These are phyloP conservation scores for Coemansia sp. DNA, from an alignment of 192 early-diverging fungal species.

Conservation along the genomic window DNA sequence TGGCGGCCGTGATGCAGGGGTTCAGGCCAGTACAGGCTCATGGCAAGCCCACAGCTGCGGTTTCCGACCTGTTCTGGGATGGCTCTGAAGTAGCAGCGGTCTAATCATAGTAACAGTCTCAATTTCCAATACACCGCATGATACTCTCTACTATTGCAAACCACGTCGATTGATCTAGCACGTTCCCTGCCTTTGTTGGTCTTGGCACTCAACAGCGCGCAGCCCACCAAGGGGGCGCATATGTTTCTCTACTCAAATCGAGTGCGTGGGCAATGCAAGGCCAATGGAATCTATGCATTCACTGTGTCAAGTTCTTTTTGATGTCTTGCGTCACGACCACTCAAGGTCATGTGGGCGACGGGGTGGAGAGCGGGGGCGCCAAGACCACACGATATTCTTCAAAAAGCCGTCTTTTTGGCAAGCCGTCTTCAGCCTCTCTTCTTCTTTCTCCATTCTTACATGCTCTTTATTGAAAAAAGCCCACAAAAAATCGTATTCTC, in stretches of 20 bases:
- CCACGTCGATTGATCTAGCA: not conserved
- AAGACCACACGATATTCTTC: not conserved
- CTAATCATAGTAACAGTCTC: too few relatives aligned
- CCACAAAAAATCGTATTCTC: not conserved
- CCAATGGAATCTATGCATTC: not conserved
- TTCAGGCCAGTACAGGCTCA: not conserved
- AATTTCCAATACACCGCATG: too few relatives aligned
- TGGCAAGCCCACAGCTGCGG: not conserved
- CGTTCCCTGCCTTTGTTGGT: not conserved
- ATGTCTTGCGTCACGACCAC: not conserved
- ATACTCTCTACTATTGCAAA: not conserved
- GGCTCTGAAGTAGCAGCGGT: not conserved
- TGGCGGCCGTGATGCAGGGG: constrained; percentile 1
- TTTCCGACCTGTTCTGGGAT: not conserved
- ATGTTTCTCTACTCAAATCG: not conserved
- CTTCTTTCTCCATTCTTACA: not conserved
- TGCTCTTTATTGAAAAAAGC: not conserved
- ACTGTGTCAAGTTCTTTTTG: not conserved
- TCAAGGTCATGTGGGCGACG: not conserved
- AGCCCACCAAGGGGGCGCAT: not conserved
- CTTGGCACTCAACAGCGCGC: not conserved
- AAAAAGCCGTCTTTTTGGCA: not conserved
- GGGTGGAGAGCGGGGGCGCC: not conserved
- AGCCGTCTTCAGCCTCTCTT: not conserved
- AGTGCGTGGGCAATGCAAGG: not conserved